Base-by-base conservation (phyloP, 495 filamentous ascomycete genomes). In the Podospora pseudocomata region DNA sequence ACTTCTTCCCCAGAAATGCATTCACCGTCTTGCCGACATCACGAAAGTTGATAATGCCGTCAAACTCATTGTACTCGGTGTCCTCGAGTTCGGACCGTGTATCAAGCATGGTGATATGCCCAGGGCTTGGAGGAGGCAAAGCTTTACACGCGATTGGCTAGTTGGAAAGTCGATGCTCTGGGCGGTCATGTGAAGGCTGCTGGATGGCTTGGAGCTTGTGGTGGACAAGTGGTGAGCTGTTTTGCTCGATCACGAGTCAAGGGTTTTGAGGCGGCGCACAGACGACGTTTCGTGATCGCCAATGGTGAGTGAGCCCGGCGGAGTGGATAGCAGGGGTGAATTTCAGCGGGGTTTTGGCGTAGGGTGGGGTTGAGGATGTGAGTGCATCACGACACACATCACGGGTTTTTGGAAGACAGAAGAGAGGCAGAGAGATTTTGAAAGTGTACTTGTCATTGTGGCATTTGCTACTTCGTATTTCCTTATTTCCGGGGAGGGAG, bases 1-100 rank as follows among this genome's bases (percentile, higher is more conserved):
- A 89, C 89, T 82, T 81, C 58, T 78, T 76, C 3, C 84, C 84
- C 20, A 83, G 71, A 56, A 84, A 82, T 26, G 81, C 76, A 67
- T 95, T 95, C 66, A 94, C 81, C 15, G 87, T 88, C 65, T 83
- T 80, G n/a, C 89, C 92, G 65, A 95, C 89, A 83, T 96, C 92
- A 49, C 93, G 88, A 78, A 96, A 94, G 75, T 96, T 95, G 76
- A 91, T 81, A 68, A 94, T 86, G 55, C 83, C 87, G 63, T 90
- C 82, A 68, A 93, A 88, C 0, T 74, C 61, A 16, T 57, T 5
- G 34, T 23, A 23, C 23, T 60, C 30, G 56, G 19, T 23, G 67
- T 23, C 60, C 30, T 59, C 27, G 16, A 28, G 27, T n/a, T 58
- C 19, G 9, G 58, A 61, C 28, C 3, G 26, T 0, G 56, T 59